Base-by-base conservation (phyloP, 1,139 yeast genomes). In the Geotrichum europaeum region DNA sequence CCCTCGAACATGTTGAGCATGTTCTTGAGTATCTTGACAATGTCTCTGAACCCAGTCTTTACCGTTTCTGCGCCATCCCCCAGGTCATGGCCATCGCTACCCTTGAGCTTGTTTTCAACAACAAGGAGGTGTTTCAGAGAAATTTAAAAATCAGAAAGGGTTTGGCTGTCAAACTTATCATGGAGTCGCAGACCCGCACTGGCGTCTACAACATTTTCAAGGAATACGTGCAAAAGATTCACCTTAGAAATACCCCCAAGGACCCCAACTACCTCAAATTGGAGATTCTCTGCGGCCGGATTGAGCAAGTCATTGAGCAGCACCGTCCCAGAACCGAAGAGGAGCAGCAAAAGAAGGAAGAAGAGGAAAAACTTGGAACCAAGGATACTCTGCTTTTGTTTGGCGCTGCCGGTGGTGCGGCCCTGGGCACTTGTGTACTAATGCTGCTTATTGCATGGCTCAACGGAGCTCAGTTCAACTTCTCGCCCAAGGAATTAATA, bases 21-120 rank as follows among this genome's bases (percentile, higher is more conserved):
- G 89, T 86, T 45, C 79, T 95, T 69, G 82, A 82, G 61, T 95
- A 89, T 72, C 80, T 95, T 62, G 82, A 95, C 30, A 79, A 86
- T 66, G 83, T 94, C 56, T 82, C 83, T 63, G 99, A 95, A 70
- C 89, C 88, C 61, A 84, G 96, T 0, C 78, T 87, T 58, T 94
- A 90, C 79, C 87, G 86, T 67, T 94, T 94, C 78, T 92, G 98
- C 77, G 92, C 97, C 20, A 94, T 94, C 71, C 99, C 99, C 22
- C 99, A 94, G 76, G 97, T 92, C 40, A 94, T 94, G 99, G 97
- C 98, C 51, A 87, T 94, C 72, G 97, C 98, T 9, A 90, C 98
- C 0, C 79, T 94, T 68, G 92, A 94, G 30, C 79, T 86, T 61
- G 88, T 94, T 51, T 92, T 88, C 79, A 86, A 89, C 72, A 95